Evolutionary conservation across 2,329 filamentous ascomycete genomes (phyloP).

Genomic region (Annulohypoxylon truncatum): DNA sequence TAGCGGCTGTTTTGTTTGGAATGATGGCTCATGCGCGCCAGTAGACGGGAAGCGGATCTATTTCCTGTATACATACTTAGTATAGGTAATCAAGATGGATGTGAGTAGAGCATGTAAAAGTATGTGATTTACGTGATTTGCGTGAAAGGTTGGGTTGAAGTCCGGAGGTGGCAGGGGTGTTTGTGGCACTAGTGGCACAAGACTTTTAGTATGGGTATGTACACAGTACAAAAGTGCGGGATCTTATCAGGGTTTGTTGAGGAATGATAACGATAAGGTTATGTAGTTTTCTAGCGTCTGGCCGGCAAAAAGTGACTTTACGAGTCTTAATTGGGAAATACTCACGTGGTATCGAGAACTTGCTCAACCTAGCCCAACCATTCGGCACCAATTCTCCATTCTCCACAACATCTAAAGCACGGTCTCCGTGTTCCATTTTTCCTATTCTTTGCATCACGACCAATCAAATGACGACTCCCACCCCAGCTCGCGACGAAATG

Average conservation of each 20-base stretch:
- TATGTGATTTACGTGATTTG: not conserved
- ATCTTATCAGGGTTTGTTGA: constrained; percentile 10
- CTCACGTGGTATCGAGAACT: not conserved
- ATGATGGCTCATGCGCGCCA: constrained; percentile 37
- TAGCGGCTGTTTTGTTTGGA: constrained; percentile 37
- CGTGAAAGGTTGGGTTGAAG: constrained; percentile 10
- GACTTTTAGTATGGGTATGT: not conserved
- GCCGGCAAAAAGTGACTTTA: constrained; percentile 18
- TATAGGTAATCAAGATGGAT: not conserved
- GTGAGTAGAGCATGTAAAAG: not conserved
- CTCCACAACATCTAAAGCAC: constrained; percentile 30
- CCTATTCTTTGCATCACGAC: constrained; percentile 39
- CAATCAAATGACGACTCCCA: constrained; percentile 41
- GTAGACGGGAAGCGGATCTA: constrained; percentile 19
- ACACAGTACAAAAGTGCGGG: constrained; percentile 14
- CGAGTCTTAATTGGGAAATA: constrained; percentile 7
- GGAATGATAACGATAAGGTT: constrained; percentile 1
- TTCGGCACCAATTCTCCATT: constrained; percentile 31
- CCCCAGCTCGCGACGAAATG: constrained; percentile 41
- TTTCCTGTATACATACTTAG: constrained; percentile 13
- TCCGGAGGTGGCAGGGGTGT: constrained; percentile 19
- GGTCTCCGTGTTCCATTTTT: constrained; percentile 32
- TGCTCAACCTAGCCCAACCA: not conserved
- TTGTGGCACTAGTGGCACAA: constrained; percentile 2
- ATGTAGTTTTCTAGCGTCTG: constrained; percentile 12